Base-by-base conservation (phyloP, 1,284 basidiomycete species). In the Rhodotorula sp. region DNA sequence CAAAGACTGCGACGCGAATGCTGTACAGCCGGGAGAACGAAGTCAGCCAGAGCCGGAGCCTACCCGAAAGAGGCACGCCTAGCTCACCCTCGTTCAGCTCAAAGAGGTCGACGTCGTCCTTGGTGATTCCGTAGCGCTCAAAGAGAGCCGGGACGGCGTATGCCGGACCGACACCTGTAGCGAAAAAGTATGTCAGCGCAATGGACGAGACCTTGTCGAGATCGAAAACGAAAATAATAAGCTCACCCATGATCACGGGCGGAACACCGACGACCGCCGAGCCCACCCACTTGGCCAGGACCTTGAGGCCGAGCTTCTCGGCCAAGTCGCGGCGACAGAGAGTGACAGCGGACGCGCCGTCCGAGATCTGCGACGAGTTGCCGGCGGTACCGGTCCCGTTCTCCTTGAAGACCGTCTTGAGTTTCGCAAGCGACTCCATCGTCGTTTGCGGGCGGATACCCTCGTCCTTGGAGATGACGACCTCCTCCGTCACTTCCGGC, bases 1-100 rank as follows among this genome's bases (percentile, higher is more conserved):
- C 64, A 83, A 76, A n/a, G 81, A 81, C 74, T 83, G 82, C 56
- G 81, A 81, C 14, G 82, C 82, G 70, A 83, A 83, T 14, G 82
- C 81, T 78, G 80, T 79, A 43, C 52, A 19, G 28, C 31, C 56
- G 38, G 19, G 48, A 3, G 23, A 16, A 38, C 43, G 23, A 58
- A 52, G 8, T 28, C 19, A 5, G 28, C 19, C 31, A 6, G 31
- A 8, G 43, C 43, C 16, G n/a, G 5, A 65, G 34, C 5, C 34
- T 34, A 8, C 34, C 34, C 34, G 43, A 15, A 59, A 21, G 10
- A 59, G 31, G 31, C 43, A 21, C 2, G 15, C 8, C 19, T 15
- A 19, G 18, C 48, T 31, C 50, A 69, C 73, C 65, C 65, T 77
- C 76, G 75, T 78, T 78, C 34, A 76, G 73, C 61, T 78, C 77